phyloP scores from a whole-genome alignment of 192 early-diverging fungal species.

The Entomortierella parvispora region DNA sequence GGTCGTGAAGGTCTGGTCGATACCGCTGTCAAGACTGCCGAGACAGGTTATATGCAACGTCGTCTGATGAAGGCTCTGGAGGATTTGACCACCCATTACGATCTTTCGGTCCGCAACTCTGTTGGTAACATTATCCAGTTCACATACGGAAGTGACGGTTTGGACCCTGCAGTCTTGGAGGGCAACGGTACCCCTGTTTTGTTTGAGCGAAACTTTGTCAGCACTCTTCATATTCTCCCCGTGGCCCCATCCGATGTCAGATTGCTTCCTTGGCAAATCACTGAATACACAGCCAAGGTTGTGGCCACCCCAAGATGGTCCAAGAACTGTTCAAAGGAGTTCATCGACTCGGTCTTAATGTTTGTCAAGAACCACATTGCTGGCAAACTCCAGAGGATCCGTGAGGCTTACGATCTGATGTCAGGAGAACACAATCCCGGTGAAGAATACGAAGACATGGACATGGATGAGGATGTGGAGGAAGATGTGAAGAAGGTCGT shows the following conservation, averaged over 20 bases:
- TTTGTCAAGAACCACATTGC: conserved; percentile 70
- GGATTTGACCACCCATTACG: conserved; percentile 95
- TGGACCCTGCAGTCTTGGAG: conserved; percentile 95
- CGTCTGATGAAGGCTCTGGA: conserved; percentile 98
- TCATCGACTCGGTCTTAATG: conserved; percentile 65
- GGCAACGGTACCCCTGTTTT: conserved; percentile 90
- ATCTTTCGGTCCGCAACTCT: conserved; percentile 93
- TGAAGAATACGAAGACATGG: conserved; percentile 66
- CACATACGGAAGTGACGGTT: conserved; percentile 93
- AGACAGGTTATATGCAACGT: conserved; percentile 98
- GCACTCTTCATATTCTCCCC: conserved; percentile 30
- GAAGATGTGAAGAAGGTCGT: conserved; percentile 61
- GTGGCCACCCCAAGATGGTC: conserved; percentile 61
- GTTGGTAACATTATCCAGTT: conserved; percentile 94
- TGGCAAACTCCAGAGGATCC: conserved; percentile 66
- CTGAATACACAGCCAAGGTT: conserved; percentile 57
- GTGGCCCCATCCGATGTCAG: conserved; percentile 37
- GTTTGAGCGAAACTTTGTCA: conserved; percentile 81
- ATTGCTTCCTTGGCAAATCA: conserved; percentile 75
- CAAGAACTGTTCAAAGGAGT: conserved; percentile 66
- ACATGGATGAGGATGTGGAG: conserved; percentile 56
- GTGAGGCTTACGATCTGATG: conserved; percentile 61
- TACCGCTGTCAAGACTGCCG: conserved; percentile 99
- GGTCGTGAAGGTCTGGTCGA: conserved; percentile 99
- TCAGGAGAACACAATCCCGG: conserved; percentile 58